phyloP scores from a whole-genome alignment of 169 alveolate species.

The Condylostoma magnum region DNA sequence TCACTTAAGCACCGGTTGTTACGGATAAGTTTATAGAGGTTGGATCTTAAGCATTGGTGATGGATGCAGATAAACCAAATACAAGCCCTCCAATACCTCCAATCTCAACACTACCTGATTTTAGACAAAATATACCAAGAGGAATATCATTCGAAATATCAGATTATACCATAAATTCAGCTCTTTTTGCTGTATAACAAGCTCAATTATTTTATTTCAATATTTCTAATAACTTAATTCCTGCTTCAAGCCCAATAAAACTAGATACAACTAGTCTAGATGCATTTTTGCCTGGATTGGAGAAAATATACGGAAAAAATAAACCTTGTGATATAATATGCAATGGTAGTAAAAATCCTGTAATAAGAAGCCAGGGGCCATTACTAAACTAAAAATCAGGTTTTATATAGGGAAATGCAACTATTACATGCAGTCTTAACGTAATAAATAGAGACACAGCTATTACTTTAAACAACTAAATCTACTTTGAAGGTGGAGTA shows the following conservation, averaged over 20 bases:
- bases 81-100: background rate
- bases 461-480: too few species aligned
- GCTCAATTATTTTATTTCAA: background rate
- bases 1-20: background rate
- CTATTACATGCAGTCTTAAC: too few species aligned
- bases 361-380: too few species aligned
- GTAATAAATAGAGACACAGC: too few species aligned
- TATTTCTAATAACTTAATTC: background rate
- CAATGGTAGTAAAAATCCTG: background rate
- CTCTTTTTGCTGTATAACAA: background rate
- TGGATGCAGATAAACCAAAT: background rate
- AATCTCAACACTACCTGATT: background rate
- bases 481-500: too few species aligned
- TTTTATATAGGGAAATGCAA: too few species aligned
- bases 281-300: conserved; percentile 10
- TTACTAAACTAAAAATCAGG: too few species aligned
- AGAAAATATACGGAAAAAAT: background rate
- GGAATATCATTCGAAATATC: background rate
- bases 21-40: background rate
- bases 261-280: background rate
- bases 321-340: background rate
- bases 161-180: conserved; percentile 14
- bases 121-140: background rate
- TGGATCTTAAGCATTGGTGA: background rate
- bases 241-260: background rate